Percentiles rank a stretch among this genome's conserved stretches.
Evolutionary conservation across 75 land plant species (phyloP).

Genomic region (Picea sitchensis): DNA sequence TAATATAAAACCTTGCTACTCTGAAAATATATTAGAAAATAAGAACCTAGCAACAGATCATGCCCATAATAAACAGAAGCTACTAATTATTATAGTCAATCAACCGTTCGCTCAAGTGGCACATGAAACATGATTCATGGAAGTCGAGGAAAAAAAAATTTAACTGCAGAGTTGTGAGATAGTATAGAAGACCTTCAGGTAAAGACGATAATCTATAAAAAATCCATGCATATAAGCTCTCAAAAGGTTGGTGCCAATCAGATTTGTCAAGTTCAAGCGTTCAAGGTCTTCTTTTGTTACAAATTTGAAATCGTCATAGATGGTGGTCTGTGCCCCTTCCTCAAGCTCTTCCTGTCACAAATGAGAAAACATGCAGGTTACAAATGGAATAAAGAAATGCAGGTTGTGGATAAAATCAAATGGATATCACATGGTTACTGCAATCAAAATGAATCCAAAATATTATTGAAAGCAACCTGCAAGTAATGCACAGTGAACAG

Average conservation of each 20-base stretch:
- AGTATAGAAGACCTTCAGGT: slow-evolving; percentile 62
- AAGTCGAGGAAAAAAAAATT: background rate
- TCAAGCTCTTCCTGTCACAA: slow-evolving; percentile 87
- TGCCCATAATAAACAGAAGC: background rate
- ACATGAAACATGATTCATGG: background rate
- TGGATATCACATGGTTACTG: background rate
- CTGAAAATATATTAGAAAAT: background rate
- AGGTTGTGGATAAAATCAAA: background rate
- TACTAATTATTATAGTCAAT: background rate
- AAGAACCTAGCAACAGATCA: background rate
- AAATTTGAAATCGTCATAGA: slow-evolving; percentile 95
- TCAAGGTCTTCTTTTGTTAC: slow-evolving; percentile 91
- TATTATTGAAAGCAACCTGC: background rate
- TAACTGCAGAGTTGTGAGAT: background rate
- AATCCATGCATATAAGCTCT: slow-evolving; percentile 98
- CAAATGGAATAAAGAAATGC: background rate
- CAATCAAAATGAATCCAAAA: background rate
- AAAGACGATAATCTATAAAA: slow-evolving; percentile 88
- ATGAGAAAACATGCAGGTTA: background rate
- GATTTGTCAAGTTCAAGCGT: slow-evolving; percentile 68
- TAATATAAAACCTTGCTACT: background rate
- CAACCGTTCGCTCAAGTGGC: background rate
- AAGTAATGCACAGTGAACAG: background rate
- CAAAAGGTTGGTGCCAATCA: slow-evolving; percentile 84
- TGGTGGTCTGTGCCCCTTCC: slow-evolving; percentile 65